Base-by-base conservation (phyloP, 2,329 filamentous ascomycete species). In the Daldinia sp. region DNA sequence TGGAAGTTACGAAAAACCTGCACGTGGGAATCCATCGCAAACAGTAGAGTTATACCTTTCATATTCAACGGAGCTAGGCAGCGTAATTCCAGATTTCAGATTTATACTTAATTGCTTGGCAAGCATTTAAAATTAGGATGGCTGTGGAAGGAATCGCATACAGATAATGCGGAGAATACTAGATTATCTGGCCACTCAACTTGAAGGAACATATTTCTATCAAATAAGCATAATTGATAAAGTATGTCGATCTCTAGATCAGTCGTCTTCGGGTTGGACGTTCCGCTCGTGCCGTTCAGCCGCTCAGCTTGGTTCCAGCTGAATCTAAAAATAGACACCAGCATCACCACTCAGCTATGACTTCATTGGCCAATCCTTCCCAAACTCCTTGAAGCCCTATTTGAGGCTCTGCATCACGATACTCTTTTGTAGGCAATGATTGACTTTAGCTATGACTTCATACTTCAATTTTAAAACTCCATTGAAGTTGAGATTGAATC, bases 371-470 rank as follows among this genome's bases (percentile, higher is more conserved):
- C 4, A 35, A 51, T 50, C 60, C 41, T 67, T 42, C 33, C 35
- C 15, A 7, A 13, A 30, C 13, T 13, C 33, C 10, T 1, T 12
- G 12, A 44, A 55, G 35, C n/a, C 15, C 41, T 39, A 54, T 13
- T 33, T 42, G 39, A 30, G 41, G 50, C 58, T 58, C n/a, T 58
- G 35, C 37, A 7, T 61, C 20, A 6, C 4, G 15, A 37, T 51
- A 48, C 53, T 13, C 54, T 63, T 58, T 33, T 48, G 44, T 30
- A 33, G 57, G 65, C 33, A 61, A 61, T 48, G 44, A 68, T 68
- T 48, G 12, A 28, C 60, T 23, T 50, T 26, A 26, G 30, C 23
- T 60, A 68, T 68, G 60, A 60, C 42, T 64, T 68, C 60, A 60
- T 60, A 18, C 35, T 6, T 4, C 15, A 13, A 39, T 15, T 39